Conservation (phyloP, 163 green algal genomes). For the Scenedesmus sp. region DNA sequence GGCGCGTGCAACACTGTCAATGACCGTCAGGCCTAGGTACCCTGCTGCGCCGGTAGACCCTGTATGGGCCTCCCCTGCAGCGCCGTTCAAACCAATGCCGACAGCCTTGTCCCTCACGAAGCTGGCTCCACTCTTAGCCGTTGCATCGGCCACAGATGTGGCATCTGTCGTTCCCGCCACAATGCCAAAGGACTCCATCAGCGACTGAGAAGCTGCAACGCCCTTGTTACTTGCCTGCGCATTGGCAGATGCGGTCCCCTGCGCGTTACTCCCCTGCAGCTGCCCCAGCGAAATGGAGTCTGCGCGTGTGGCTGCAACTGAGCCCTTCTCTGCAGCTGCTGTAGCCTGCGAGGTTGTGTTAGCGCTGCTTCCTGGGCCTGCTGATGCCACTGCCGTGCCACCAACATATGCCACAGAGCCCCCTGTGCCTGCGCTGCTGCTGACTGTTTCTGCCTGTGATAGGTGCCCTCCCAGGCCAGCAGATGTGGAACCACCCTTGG, state of each 20-base stretch:
- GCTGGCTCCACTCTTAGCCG: neutral
- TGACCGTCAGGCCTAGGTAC: conserved; percentile 2
- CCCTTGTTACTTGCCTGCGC: neutral
- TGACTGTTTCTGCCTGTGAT: neutral
- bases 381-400: conserved; percentile 28
- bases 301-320: neutral
- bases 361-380: conserved; percentile 1
- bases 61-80: neutral
- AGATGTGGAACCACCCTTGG: neutral
- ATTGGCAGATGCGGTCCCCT: neutral
- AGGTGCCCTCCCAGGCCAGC: neutral
- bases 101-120: conserved; percentile 19
- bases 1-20: conserved; percentile 30
- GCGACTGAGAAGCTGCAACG: conserved; percentile 18
- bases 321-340: conserved; percentile 11
- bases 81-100: neutral
- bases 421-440: neutral
- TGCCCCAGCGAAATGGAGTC: conserved; percentile 28
- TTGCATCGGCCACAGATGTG: neutral
- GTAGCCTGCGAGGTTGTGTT: neutral
- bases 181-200: conserved; percentile 46
- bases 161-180: neutral
- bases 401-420: neutral
- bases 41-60: neutral
- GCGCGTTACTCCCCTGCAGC: neutral